A percentile compares a stretch with the other conserved stretches of the same genome.
phyloP scores from a whole-genome alignment of 208 protist species.

The Naegleria gruberi region DNA sequence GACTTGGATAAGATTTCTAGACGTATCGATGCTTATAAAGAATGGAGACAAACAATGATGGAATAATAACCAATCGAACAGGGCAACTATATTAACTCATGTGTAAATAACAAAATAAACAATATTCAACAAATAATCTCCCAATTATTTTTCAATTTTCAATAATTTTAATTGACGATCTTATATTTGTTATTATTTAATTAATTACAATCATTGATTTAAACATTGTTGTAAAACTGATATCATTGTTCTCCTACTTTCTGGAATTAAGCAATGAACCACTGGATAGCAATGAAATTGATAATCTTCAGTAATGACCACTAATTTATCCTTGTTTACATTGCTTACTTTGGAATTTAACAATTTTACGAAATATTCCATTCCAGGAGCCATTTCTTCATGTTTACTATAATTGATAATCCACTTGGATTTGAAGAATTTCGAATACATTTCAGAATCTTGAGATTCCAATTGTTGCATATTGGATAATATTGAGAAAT shows the following conservation, averaged over 20 bases:
- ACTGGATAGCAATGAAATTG: not conserved
- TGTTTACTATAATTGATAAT: not conserved
- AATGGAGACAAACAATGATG: no score
- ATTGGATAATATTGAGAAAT: not conserved
- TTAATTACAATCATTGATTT: no score
- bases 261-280: not conserved
- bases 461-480: not conserved
- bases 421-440: not conserved
- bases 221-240: not conserved
- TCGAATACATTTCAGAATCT: not conserved
- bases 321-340: not conserved
- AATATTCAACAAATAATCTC: no score
- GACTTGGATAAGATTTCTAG: no score
- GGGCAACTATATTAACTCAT: no score
- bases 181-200: no score
- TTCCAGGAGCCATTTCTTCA: not conserved
- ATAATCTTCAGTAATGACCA: not conserved
- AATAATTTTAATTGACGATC: no score
- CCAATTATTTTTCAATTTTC: no score
- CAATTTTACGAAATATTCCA: not conserved
- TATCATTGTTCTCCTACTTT: not conserved
- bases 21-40: no score
- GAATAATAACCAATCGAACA: no score
- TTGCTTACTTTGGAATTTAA: not conserved
- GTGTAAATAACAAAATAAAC: no score